Percentiles rank a stretch among this genome's conserved stretches.
Evolutionary conservation across 1,284 basidiomycete species (phyloP).

Genomic region (Bjerkandera adusta): DNA sequence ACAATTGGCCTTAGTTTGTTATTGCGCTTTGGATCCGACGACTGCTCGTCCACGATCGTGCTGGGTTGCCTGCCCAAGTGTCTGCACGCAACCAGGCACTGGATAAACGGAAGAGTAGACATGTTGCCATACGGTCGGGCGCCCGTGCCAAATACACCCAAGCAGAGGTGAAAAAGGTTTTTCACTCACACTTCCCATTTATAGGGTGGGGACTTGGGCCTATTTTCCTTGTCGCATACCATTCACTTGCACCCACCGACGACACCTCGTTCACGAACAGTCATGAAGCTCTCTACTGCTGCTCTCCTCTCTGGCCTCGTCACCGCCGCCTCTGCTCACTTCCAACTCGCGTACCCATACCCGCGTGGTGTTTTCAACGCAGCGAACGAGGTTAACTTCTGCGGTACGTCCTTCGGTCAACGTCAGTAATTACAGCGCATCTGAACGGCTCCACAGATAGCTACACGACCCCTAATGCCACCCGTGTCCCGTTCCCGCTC

Average conservation of each 20-base stretch:
- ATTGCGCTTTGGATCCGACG: no score
- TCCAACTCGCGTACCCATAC: conserved; percentile 64
- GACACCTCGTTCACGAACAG: conserved; percentile 1
- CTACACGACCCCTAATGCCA: conserved; percentile 39
- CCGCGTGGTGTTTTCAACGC: conserved; percentile 60
- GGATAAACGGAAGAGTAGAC: background rate
- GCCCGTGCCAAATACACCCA: conserved; percentile 18
- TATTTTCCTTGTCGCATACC: no score
- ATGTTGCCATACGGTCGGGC: background rate
- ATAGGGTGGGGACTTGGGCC: no score
- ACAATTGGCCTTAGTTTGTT: background rate
- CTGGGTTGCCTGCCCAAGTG: no score
- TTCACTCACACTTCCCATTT: no score
- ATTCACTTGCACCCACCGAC: background rate
- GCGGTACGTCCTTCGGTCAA: conserved; percentile 38
- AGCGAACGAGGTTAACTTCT: conserved; percentile 56
- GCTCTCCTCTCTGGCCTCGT: conserved; percentile 26
- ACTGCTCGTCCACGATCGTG: no score
- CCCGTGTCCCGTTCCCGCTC: conserved; percentile 65
- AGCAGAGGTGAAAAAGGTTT: conserved; percentile 33
- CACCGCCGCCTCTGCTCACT: conserved; percentile 56
- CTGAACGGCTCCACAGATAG: conserved; percentile 40
- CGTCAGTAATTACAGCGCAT: background rate
- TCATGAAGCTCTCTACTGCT: conserved; percentile 35
- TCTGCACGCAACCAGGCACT: no score